Conservation (phyloP, 768 basidiomycete species). For the Boletales sp. region DNA sequence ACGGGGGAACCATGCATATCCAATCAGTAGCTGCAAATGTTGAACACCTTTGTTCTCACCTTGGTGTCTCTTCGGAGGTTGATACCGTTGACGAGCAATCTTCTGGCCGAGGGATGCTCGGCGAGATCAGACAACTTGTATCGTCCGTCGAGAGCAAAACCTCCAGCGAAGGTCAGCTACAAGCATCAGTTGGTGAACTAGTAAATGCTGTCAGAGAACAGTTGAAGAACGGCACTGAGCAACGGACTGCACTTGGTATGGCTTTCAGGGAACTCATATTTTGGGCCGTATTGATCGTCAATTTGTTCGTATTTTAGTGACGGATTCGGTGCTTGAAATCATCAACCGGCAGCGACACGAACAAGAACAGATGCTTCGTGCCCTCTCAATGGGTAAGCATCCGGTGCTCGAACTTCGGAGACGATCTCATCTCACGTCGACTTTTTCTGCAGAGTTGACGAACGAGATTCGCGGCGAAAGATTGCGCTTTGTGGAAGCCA, state of each 20-base stretch:
- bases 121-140: constrained; percentile 34
- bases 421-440: background rate
- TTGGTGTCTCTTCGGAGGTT: constrained; percentile 38
- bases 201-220: constrained; percentile 40
- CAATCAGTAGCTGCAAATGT: constrained; percentile 57
- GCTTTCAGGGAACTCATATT: constrained; percentile 1
- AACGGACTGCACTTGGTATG: constrained; percentile 39
- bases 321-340: constrained; percentile 54
- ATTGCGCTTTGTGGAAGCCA: constrained; percentile 87
- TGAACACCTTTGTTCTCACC: constrained; percentile 53
- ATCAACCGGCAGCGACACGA: constrained; percentile 70
- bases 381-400: constrained; percentile 57
- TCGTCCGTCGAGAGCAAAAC: constrained; percentile 31
- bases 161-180: constrained; percentile 28
- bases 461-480: constrained; percentile 84
- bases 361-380: constrained; percentile 66
- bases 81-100: constrained; percentile 8
- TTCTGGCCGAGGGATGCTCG: constrained; percentile 27
- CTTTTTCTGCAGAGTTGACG: constrained; percentile 55
- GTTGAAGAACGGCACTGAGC: constrained; percentile 35
- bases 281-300: constrained; percentile 7
- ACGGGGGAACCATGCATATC: constrained; percentile 70
- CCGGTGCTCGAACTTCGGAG: background rate
- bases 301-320: constrained; percentile 35
- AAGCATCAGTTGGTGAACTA: constrained; percentile 34